Evolutionary conservation across 768 basidiomycete species (phyloP).

Genomic region (Lactarius tabidus): DNA sequence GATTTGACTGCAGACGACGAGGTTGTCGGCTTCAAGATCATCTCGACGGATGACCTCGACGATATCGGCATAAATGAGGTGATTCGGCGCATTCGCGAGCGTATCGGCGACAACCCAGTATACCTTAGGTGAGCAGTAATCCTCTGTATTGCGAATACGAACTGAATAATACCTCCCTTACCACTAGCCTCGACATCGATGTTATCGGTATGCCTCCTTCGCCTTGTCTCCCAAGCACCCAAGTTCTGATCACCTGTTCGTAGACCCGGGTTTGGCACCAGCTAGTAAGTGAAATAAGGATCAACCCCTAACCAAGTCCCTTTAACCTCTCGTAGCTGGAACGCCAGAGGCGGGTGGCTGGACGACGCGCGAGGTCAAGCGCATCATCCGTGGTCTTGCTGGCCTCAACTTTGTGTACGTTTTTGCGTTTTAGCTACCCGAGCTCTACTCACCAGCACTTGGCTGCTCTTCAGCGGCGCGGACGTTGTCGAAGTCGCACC

Average conservation of each 20-base stretch:
- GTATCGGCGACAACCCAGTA: slow-evolving; percentile 71
- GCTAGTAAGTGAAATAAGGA: slow-evolving; percentile 33
- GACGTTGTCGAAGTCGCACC: slow-evolving; percentile 75
- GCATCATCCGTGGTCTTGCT: slow-evolving; percentile 72
- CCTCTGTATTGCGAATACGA: neutral
- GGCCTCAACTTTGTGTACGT: slow-evolving; percentile 78
- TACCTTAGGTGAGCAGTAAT: slow-evolving; percentile 52
- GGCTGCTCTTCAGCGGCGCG: slow-evolving; percentile 45
- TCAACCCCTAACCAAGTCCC: neutral
- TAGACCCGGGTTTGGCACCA: slow-evolving; percentile 76
- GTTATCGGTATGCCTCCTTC: slow-evolving; percentile 54
- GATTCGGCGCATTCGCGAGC: slow-evolving; percentile 60
- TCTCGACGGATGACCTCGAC: slow-evolving; percentile 80
- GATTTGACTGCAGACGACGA: slow-evolving; percentile 67
- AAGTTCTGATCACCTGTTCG: slow-evolving; percentile 11
- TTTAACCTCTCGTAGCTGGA: slow-evolving; percentile 53
- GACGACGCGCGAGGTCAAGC: slow-evolving; percentile 78
- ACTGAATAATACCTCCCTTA: neutral
- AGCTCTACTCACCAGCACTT: neutral
- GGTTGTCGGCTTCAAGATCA: slow-evolving; percentile 68
- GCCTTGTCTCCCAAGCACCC: too few relatives aligned
- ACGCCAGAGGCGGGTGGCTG: slow-evolving; percentile 84
- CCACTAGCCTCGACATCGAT: slow-evolving; percentile 69
- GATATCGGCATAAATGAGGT: slow-evolving; percentile 71
- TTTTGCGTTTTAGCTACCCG: neutral